Conservation (phyloP, 176 grass and related monocot species). For the Calamus simplicifolius region DNA sequence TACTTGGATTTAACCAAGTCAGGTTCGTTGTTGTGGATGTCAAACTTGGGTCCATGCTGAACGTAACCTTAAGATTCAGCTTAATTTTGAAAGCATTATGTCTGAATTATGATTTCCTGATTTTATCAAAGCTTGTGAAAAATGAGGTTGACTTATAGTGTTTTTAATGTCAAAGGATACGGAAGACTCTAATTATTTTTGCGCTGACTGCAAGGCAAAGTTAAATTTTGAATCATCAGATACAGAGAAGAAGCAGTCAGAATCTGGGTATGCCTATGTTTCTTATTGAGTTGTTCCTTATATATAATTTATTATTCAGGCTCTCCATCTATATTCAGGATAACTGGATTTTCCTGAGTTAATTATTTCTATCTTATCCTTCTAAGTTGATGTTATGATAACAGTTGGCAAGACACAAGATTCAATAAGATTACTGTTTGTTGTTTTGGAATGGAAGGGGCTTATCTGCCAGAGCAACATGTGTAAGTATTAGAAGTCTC, state of each 20-base stretch:
- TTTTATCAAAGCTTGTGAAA: background rate
- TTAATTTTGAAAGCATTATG: background rate
- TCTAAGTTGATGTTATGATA: conserved; percentile 12
- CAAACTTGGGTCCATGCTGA: conserved; percentile 70
- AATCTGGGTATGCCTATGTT: conserved; percentile 44
- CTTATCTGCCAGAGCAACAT: conserved; percentile 71
- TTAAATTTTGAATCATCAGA: conserved; percentile 15
- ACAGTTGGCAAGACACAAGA: conserved; percentile 17
- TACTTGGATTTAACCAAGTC: background rate
- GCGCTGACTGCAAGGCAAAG: conserved; percentile 52
- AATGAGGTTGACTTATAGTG: conserved; percentile 27
- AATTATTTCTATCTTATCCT: background rate
- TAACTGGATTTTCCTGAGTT: too few species aligned
- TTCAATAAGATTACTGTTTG: conserved; percentile 45
- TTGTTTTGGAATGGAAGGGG: conserved; percentile 92
- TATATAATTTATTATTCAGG: too few species aligned
- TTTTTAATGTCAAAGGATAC: conserved; percentile 43
- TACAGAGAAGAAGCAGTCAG: conserved; percentile 42
- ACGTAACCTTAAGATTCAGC: conserved; percentile 60
- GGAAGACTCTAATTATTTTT: conserved; percentile 54
- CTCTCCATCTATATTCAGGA: too few species aligned
- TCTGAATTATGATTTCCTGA: background rate
- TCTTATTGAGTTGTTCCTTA: conserved; percentile 8
- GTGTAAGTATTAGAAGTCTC: conserved; percentile 41
- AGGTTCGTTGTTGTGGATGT: conserved; percentile 83